Conservation (phyloP, 352 stramenopile species). For the Phytophthora sansomeana region DNA sequence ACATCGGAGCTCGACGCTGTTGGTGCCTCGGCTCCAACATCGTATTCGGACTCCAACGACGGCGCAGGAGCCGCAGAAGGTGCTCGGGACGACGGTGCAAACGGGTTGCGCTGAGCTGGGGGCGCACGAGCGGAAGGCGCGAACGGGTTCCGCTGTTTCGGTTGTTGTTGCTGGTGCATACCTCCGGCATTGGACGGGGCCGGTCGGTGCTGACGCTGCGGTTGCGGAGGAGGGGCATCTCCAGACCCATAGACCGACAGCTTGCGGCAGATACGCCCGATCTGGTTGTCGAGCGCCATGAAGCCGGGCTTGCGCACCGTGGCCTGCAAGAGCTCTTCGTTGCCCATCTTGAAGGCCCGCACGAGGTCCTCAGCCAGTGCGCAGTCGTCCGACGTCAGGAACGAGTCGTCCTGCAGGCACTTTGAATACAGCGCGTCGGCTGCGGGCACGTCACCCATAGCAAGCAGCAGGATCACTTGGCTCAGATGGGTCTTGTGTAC, state of each 20-base stretch:
- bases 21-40: conserved; percentile 23
- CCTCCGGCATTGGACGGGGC: conserved; percentile 22
- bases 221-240: conserved; percentile 7
- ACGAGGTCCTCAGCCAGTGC: conserved; percentile 81
- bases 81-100: conserved; percentile 40
- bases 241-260: conserved; percentile 66
- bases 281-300: conserved; percentile 82
- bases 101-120: conserved; percentile 42
- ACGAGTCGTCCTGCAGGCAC: conserved; percentile 83
- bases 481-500: conserved; percentile 81
- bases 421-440: conserved; percentile 79
- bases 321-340: conserved; percentile 75
- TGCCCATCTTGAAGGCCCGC: conserved; percentile 78
- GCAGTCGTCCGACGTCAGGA: conserved; percentile 79
- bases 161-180: conserved; percentile 30
- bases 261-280: conserved; percentile 72
- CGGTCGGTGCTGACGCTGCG: conserved; percentile 39
- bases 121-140: conserved; percentile 32
- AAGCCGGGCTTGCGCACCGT: conserved; percentile 81
- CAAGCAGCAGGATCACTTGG: conserved; percentile 69
- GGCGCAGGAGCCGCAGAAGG: conserved; percentile 3
- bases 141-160: conserved; percentile 42
- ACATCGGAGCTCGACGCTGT: conserved; percentile 25
- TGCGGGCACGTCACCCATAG: conserved; percentile 69
- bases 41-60: conserved; percentile 38